phyloP scores from a whole-genome alignment of 345 rosid genomes.

The Eutrema heterophyllum region DNA sequence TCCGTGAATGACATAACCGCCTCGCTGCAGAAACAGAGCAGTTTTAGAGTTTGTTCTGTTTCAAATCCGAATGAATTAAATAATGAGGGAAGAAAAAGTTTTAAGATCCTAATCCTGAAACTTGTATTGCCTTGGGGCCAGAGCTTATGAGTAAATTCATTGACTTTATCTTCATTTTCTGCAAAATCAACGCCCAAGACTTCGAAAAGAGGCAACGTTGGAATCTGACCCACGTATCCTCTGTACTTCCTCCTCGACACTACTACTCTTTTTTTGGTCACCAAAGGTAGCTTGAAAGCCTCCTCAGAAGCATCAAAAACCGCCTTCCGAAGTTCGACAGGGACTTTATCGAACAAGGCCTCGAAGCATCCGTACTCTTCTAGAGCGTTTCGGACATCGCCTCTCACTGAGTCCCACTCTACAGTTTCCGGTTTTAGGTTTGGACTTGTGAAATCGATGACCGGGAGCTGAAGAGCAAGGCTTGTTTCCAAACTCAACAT shows the following conservation, averaged over 20 bases:
- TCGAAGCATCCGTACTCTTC: conserved; percentile 29
- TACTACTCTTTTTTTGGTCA: conserved; percentile 24
- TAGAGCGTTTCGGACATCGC: conserved; percentile 14
- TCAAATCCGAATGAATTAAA: not conserved
- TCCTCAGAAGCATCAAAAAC: conserved; percentile 12
- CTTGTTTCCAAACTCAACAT: conserved; percentile 12
- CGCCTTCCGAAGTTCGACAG: conserved; percentile 5
- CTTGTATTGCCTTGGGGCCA: conserved; percentile 21
- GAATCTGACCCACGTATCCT: conserved; percentile 25
- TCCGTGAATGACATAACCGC: conserved; percentile 17
- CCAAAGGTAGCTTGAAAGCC: conserved; percentile 11
- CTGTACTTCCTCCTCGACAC: conserved; percentile 6
- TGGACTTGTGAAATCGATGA: conserved; percentile 27
- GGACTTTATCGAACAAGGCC: conserved; percentile 27
- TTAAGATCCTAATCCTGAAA: conserved; percentile 10
- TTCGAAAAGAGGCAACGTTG: conserved; percentile 12
- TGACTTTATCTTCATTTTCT: conserved; percentile 13
- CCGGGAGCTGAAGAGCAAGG: conserved; percentile 24
- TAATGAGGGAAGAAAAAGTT: not conserved
- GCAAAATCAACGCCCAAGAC: conserved; percentile 15
- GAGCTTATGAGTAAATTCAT: conserved; percentile 15
- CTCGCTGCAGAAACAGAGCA: conserved; percentile 20
- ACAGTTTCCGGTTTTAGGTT: conserved; percentile 9
- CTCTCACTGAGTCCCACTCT: conserved; percentile 24
- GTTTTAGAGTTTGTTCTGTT: not conserved